A percentile compares a stretch with the other conserved stretches of the same genome.
These are phyloP conservation scores for Cinchona pubescens DNA, from an alignment of 257 asterid genomes.

Conservation along the genomic window DNA sequence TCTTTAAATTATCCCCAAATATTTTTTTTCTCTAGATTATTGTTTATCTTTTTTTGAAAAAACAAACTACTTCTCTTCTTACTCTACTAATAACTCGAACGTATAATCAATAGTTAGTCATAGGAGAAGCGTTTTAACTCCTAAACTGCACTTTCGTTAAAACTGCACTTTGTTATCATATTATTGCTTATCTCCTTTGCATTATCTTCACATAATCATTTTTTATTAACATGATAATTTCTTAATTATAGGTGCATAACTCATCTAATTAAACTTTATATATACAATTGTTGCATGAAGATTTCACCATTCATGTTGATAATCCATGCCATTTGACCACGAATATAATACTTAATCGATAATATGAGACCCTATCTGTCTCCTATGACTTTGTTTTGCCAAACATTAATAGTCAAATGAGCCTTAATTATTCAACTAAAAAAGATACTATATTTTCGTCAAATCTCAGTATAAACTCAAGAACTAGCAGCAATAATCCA, in stretches of 20 bases:
- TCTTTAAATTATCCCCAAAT: no score
- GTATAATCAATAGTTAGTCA: no score
- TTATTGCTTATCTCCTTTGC: not conserved
- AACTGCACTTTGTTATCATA: no score
- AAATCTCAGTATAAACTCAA: slow-evolving; percentile 12
- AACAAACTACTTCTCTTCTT: no score
- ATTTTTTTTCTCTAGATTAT: no score
- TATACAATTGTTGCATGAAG: not conserved
- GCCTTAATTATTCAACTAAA: slow-evolving; percentile 3
- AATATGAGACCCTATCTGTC: not conserved
- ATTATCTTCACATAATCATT: not conserved
- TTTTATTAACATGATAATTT: not conserved
- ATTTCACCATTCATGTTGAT: slow-evolving; percentile 5
- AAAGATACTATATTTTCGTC: not conserved
- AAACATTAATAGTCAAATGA: slow-evolving; percentile 9
- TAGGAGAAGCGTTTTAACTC: no score
- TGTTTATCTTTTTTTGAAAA: not conserved
- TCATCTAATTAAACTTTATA: not conserved
- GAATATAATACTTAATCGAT: not conserved
- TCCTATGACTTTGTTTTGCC: not conserved
- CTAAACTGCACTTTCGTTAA: no score
- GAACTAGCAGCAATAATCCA: slow-evolving; percentile 9
- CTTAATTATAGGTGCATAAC: no score
- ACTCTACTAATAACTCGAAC: no score
- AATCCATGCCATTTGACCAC: slow-evolving; percentile 12